Conservation (phyloP, 257 asterid genomes). For the Forsythia viridissima region DNA sequence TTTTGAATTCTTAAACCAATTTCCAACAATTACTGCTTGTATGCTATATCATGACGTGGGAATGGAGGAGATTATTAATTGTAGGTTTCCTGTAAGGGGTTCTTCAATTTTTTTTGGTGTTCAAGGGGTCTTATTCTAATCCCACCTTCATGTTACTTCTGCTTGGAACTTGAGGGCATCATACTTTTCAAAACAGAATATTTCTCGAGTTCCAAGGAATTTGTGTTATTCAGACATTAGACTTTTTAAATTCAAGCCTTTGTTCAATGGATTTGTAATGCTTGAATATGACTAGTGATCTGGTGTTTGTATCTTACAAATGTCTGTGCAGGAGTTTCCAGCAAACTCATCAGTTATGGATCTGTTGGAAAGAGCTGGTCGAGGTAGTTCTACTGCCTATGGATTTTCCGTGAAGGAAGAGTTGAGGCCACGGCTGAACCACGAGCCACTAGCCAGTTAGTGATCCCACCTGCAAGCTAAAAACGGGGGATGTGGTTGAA, state of each 20-base stretch:
- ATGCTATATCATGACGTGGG: too few relatives aligned
- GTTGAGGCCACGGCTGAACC: constrained; percentile 78
- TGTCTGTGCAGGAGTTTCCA: constrained; percentile 90
- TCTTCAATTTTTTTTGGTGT: not conserved
- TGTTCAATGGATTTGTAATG: not conserved
- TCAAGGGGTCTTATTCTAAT: not conserved
- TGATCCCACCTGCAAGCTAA: constrained; percentile 71
- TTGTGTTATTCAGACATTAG: not conserved
- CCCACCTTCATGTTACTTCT: not conserved
- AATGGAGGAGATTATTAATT: too few relatives aligned
- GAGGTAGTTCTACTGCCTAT: constrained; percentile 56
- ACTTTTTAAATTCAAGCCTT: not conserved
- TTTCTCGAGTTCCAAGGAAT: not conserved
- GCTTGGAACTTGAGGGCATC: too few relatives aligned
- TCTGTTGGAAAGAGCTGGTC: constrained; percentile 59
- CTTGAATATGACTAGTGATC: not conserved
- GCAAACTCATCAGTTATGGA: constrained; percentile 79
- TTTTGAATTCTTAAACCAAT: too few relatives aligned
- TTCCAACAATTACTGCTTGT: too few relatives aligned
- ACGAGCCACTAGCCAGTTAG: constrained; percentile 54
- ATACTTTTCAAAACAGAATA: not conserved
- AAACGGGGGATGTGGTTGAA: constrained; percentile 95
- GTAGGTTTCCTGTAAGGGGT: too few relatives aligned
- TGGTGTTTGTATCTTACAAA: constrained; percentile 48
- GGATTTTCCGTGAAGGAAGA: constrained; percentile 80